phyloP scores from a whole-genome alignment of 192 early-diverging fungal species.

The Podochytrium sp. region DNA sequence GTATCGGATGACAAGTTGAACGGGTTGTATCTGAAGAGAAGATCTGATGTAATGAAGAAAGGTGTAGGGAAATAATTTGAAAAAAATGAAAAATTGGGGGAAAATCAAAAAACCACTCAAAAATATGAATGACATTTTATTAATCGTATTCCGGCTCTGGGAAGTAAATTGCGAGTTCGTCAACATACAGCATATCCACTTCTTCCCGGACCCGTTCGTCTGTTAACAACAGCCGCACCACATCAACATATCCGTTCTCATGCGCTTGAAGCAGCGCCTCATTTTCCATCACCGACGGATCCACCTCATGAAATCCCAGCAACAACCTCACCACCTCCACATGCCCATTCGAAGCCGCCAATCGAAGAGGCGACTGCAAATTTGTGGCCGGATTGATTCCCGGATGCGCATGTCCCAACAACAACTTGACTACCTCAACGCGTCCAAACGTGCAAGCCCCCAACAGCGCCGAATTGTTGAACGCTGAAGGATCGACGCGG shows the following conservation, averaged over 20 bases:
- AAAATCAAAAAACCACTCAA: too few species aligned
- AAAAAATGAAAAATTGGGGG: too few species aligned
- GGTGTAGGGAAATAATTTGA: too few species aligned
- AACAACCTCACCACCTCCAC: neutral
- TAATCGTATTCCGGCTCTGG: too few species aligned
- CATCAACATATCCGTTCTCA: neutral
- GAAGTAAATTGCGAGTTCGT: too few species aligned
- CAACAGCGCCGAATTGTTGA: neutral
- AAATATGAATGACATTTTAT: too few species aligned
- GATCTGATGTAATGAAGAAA: too few species aligned
- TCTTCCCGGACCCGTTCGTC: too few species aligned
- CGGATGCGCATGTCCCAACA: neutral
- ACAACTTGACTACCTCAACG: neutral
- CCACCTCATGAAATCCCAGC: neutral
- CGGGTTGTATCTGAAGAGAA: too few species aligned
- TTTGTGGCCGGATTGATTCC: neutral
- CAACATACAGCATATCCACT: too few species aligned
- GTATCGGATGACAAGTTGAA: too few species aligned
- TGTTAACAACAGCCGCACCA: too few species aligned
- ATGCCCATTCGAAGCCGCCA: neutral
- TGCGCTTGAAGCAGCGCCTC: neutral
- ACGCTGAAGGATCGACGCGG: neutral
- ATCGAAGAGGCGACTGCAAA: neutral
- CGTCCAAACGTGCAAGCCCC: neutral
- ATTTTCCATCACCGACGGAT: neutral